phyloP scores from a whole-genome alignment of 257 asterid genomes.

The Fraxinus excelsior region DNA sequence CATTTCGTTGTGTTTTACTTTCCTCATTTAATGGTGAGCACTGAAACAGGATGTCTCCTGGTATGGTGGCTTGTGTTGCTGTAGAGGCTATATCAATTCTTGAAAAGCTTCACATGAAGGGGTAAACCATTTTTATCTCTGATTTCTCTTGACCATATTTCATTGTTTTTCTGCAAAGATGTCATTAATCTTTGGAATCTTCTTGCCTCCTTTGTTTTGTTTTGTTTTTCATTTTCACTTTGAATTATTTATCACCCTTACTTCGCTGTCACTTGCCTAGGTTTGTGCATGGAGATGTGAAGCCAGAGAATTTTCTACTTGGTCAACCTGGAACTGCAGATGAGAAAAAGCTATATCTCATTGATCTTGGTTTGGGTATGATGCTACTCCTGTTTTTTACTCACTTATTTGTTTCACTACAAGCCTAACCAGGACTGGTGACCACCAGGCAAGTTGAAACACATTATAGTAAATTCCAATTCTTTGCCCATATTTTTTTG shows the following conservation, averaged over 20 bases:
- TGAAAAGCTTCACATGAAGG: slow-evolving; percentile 87
- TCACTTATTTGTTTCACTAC: slow-evolving; percentile 17
- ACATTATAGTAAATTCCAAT: not conserved
- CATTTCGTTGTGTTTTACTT: not conserved
- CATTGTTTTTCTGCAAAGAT: not conserved
- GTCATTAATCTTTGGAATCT: not conserved
- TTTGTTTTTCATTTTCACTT: slow-evolving; percentile 8
- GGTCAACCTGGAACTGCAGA: slow-evolving; percentile 88
- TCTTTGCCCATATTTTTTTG: not conserved
- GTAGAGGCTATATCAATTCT: slow-evolving; percentile 97
- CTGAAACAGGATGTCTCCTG: slow-evolving; percentile 89
- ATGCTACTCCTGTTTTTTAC: slow-evolving; percentile 13
- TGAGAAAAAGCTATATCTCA: slow-evolving; percentile 91
- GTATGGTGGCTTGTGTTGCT: slow-evolving; percentile 95
- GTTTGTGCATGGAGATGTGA: slow-evolving; percentile 98
- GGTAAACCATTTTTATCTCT: slow-evolving; percentile 45
- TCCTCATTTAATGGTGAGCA: slow-evolving; percentile 31
- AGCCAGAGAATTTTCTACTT: slow-evolving; percentile 95
- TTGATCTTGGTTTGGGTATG: slow-evolving; percentile 97
- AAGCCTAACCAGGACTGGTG: slow-evolving; percentile 1
- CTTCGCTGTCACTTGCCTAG: slow-evolving; percentile 35
- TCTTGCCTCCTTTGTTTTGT: slow-evolving; percentile 1
- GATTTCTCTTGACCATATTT: not conserved
- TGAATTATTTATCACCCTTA: slow-evolving; percentile 5
- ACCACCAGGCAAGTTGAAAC: slow-evolving; percentile 2